Evolutionary conservation across 2,329 filamentous ascomycete genomes (phyloP), one percentile per base, ranked within the genome.

Genomic region (Colletotrichum chlorophyti): DNA sequence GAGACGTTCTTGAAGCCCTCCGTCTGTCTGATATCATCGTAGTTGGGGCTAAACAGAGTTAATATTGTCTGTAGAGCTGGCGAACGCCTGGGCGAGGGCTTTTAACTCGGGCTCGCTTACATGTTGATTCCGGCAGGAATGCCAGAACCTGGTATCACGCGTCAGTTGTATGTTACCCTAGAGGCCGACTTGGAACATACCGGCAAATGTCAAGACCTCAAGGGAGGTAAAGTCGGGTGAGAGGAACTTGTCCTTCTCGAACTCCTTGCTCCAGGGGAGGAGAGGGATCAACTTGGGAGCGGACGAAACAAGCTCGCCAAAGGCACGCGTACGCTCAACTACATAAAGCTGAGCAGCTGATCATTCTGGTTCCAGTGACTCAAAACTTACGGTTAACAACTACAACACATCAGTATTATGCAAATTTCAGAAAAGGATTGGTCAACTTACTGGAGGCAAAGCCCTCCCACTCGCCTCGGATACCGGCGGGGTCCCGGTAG

Each of bases 171-270:
- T 17, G 12, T 7, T 31, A 31, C 2, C n/a, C n/a, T 11, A 9
- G 41, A 63, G 31, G 52, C 68, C 70, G 27, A 31, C 27, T 31
- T 31, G 12, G 7, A 7, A 47, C 29, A 32, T 47, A 47, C 43
- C 74, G 54, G 72, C 74, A 66, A 97, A 97, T 1, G 90, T 92
- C 60, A 97, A 76, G 3, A 97, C 93, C 72, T 99, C 95, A 2
- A 98, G 82, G 9, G 91, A 95, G 0, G 95, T 98, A 70, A 99
- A 99, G 72, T 99, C 95, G 0, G 95, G 95, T 49, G 91, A 94
- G 31, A 96, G 76, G 74, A 99, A 99, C 69, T 90, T 93, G 78
- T 97, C 93, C 75, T 98, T 98, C 72, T 99, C 95, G 65, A 98
- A 99, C 1, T 91, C 90, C 42, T 85, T 83, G 31, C 81, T 79